Evolutionary conservation across 2,329 filamentous ascomycete species (phyloP), one percentile per base, ranked within the genome.

Genomic region (Tolypocladium endophyticum): DNA sequence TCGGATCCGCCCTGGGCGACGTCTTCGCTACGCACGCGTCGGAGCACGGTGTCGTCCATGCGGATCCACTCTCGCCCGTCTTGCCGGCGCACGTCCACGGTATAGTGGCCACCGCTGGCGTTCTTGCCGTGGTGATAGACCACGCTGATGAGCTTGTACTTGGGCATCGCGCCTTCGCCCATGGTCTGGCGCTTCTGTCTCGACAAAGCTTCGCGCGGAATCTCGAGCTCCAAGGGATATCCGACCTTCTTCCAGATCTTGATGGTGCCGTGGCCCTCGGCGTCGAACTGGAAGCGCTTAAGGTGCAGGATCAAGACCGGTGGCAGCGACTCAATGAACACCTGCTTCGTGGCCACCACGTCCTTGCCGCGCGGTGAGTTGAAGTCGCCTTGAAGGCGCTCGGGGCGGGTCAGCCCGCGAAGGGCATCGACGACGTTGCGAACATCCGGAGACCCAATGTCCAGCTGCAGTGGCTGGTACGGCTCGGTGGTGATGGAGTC

Each of bases 221-320:
- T 91, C 71, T 97, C 93, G 57, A 99, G 81, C 69, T 97, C 92
- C 35, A 99, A 79, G 0, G 94, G 94, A 69, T 99, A 99, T 25
- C 92, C 93, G 61, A 99, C 82, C 77, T 93, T 96, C 79, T 97
- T 99, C 90, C 93, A 97, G 64, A 97, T 96, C 79, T 99, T 99
- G 69, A 96, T 88, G 0, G 92, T 96, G 30, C 92, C 92, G 53
- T 70, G 68, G 53, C 87, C 89, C 60, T 87, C 84, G 62, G 87
- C 90, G 68, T 97, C 92, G 68, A 96, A 97, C 68, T 97, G 91
- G 80, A 99, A 99, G 53, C 94, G 90, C 77, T 99, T 99, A 50
- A 99, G 81, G 70, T 99, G 94, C 11, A 99, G 82, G 58, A 97
- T 96, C 16, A 99, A 82, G 4, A 97, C 90, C 0, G 92, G 90